Evolutionary conservation across 202 grass and related monocot genomes (phyloP).

Genomic region (Zoysia matrella): DNA sequence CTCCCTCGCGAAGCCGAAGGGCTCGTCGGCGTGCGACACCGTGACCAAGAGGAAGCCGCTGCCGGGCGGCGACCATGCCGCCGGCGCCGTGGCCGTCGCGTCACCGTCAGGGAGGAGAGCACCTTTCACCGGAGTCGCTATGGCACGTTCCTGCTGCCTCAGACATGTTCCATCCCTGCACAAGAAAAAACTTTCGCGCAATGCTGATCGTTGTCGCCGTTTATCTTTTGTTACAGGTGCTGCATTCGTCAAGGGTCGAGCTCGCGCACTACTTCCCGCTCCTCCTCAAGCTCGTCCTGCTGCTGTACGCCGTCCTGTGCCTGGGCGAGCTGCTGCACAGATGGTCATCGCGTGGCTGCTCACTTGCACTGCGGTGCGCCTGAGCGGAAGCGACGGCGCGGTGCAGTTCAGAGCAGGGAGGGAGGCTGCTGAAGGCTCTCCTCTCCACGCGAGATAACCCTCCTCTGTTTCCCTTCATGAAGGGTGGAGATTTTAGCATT

Average conservation of each 20-base stretch:
- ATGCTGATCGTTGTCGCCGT: constrained; percentile 13
- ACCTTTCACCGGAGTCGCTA: constrained; percentile 63
- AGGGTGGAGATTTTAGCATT: constrained; percentile 28
- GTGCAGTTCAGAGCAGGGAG: constrained; percentile 9
- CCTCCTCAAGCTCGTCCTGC: constrained; percentile 68
- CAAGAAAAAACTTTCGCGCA: not conserved
- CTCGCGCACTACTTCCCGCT: constrained; percentile 70
- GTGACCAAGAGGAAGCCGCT: constrained; percentile 44
- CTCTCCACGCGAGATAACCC: not conserved
- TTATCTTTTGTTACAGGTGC: constrained; percentile 44
- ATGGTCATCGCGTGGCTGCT: constrained; percentile 47
- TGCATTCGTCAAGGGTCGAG: constrained; percentile 64
- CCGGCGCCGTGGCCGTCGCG: not conserved
- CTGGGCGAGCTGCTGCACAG: constrained; percentile 64
- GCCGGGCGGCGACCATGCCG: constrained; percentile 15
- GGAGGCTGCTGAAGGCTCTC: constrained; percentile 6
- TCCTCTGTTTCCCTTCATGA: not conserved
- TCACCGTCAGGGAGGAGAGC: constrained; percentile 47
- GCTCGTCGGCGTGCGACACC: constrained; percentile 1
- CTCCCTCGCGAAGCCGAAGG: constrained; percentile 21
- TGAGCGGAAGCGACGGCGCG: not conserved
- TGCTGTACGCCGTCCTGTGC: constrained; percentile 68
- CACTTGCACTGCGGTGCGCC: constrained; percentile 36
- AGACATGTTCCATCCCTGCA: not conserved
- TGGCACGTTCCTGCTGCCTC: constrained; percentile 41